Evolutionary conservation across 176 grass and related monocot species (phyloP), one percentile per base, ranked within the genome.

Genomic region (Oryza nivara): DNA sequence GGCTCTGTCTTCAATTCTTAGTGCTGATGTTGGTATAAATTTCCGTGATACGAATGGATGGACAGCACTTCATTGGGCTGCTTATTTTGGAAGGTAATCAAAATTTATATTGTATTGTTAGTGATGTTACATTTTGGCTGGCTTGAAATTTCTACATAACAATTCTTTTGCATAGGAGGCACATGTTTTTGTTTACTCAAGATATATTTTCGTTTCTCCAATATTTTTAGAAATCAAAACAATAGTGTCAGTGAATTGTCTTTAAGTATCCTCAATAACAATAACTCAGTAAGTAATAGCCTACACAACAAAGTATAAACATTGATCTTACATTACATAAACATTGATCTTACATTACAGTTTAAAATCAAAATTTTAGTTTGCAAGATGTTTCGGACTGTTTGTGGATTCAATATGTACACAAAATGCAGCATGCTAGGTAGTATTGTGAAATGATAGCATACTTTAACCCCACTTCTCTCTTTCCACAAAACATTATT

Each of bases 51-150:
- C 78, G 17, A 99, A 99, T 79, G 96, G 96, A 79, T 99, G 96
- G 96, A 96, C 96, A 60, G 91, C 96, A 77, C 97, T 99, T 84
- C 97, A 99, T 86, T 99, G 97, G 93, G 93, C 97, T 90, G 88
- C 97, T 76, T 85, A 94, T 85, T 99, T 88, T 96, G 93, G 82
- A 88, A 95, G 96, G 96, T 99, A 87, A 91, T 74, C 61, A 46
- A 70, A 73, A 44, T 43, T 80, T 83, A 76, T 81, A 75, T 32
- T 69, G 36, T 73, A 68, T 45, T 16, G 8, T 38, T 78, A 20
- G 15, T 67, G 19, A 82, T 13, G 75, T 61, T 58, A 16, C 5
- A 32, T 32, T 32, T 32, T 32, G 30, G 30, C 30, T 32, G 30
- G 30, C 30, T 32, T 32, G 30, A 32, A 32, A 32, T 32, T 32